These are phyloP conservation scores for Boechera divaricarpa DNA, from an alignment of 345 rosid genomes.

Conservation along the genomic window DNA sequence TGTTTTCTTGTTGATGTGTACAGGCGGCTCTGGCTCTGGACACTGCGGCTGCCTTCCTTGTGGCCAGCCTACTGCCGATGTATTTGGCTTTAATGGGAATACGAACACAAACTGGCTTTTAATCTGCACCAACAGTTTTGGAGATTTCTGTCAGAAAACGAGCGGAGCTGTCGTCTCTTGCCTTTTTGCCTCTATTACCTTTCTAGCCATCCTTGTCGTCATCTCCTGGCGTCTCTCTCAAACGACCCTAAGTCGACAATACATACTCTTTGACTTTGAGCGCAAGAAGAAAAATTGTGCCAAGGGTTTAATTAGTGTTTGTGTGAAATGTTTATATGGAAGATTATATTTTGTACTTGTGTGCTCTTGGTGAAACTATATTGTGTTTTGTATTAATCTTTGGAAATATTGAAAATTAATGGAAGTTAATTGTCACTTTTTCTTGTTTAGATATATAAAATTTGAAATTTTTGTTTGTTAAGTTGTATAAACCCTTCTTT, in stretches of 20 bases:
- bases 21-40: conserved; percentile 62
- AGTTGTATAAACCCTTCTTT: too few species aligned
- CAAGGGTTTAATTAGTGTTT: conserved; percentile 3
- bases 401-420: background rate
- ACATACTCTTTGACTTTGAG: conserved; percentile 17
- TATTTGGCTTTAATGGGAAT: conserved; percentile 82
- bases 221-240: conserved; percentile 63
- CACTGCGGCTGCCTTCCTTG: conserved; percentile 65
- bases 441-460: background rate
- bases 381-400: conserved; percentile 19
- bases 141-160: conserved; percentile 68
- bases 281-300: background rate
- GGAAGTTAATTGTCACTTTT: background rate
- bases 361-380: conserved; percentile 12
- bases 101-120: conserved; percentile 67
- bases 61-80: too few species aligned
- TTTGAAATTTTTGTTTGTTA: background rate
- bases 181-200: conserved; percentile 53
- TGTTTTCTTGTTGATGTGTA: conserved; percentile 20
- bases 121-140: conserved; percentile 72
- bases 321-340: conserved; percentile 19
- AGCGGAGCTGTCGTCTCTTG: conserved; percentile 78
- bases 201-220: conserved; percentile 55
- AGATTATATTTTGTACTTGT: conserved; percentile 13
- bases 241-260: conserved; percentile 20